A percentile compares a stretch with the other conserved stretches of the same genome.
These are phyloP conservation scores for Linderniella brevidens DNA, from an alignment of 257 asterid species.

Conservation along the genomic window DNA sequence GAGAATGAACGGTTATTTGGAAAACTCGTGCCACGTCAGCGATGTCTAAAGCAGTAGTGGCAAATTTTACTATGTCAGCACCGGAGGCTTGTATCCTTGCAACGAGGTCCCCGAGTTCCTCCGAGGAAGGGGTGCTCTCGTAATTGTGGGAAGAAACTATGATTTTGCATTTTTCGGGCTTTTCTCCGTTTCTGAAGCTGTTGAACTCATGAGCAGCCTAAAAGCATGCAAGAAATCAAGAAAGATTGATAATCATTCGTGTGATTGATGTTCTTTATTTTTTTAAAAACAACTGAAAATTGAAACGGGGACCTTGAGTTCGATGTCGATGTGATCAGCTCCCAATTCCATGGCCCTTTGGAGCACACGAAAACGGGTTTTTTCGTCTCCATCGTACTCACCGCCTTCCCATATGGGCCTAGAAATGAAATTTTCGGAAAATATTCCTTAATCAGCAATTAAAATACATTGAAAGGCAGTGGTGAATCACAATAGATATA, in stretches of 20 bases:
- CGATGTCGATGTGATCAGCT: slow-evolving; percentile 93
- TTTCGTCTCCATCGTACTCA: slow-evolving; percentile 73
- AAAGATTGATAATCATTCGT: background rate
- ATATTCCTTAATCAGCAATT: background rate
- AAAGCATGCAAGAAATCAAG: background rate
- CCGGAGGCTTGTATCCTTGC: slow-evolving; percentile 91
- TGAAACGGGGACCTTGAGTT: slow-evolving; percentile 50
- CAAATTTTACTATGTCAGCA: slow-evolving; percentile 90
- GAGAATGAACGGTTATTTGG: slow-evolving; percentile 79
- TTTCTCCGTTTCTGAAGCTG: slow-evolving; percentile 33
- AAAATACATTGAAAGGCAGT: background rate
- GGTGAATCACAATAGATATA: background rate
- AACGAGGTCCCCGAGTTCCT: slow-evolving; percentile 82
- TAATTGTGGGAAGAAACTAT: slow-evolving; percentile 92
- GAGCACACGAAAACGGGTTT: slow-evolving; percentile 45
- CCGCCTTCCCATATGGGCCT: slow-evolving; percentile 99
- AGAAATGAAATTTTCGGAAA: background rate
- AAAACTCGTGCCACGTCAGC: slow-evolving; percentile 83
- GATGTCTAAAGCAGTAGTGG: slow-evolving; percentile 81
- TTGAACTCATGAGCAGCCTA: slow-evolving; percentile 78
- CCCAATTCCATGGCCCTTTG: slow-evolving; percentile 85
- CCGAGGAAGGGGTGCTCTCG: slow-evolving; percentile 58
- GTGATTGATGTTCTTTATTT: no score
- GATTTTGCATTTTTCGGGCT: slow-evolving; percentile 62
- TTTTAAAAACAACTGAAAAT: no score